Evolutionary conservation across 495 filamentous ascomycete genomes (phyloP), one percentile per base, ranked within the genome.

Genomic region (Penicillium dipodomyicola): DNA sequence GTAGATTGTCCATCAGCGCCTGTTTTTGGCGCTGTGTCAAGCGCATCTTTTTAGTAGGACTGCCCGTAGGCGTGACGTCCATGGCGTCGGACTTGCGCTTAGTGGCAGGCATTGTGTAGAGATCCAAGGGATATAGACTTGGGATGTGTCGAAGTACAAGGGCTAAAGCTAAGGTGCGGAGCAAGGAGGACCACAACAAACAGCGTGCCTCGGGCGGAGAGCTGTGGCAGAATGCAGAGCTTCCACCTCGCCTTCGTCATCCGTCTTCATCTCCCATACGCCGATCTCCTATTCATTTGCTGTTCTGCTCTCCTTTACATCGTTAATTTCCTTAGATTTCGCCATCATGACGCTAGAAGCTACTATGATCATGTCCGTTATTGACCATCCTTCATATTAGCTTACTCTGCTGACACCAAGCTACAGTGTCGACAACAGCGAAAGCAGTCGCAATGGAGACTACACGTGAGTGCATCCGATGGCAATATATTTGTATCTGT

Each of bases 371-470:
- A 79, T 89, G 85, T 87, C 67, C 54, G 84, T 75, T 56, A 42
- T 62, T 58, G 33, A 42, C 42, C 12, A 48, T 49, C 37, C 47
- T 20, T 54, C 40, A 66, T 57, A 56, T 66, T 58, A 14, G 27
- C 42, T 49, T 46, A 27, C 25, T 45, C 54, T 65, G 56, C 75
- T 67, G 57, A 71, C 64, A 27, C 52, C 47, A 56, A 56, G 52
- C 48, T 54, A 48, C 65, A 90, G 87, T 72, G 90, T 97, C 64
- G 94, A 99, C 81, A 99, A 97, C 77, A 95, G 90, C 80, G 94
- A 99, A 79, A 91, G 87, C 76, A 95, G 90, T 78, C 84, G 94
- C 65, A 97, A 99, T 73, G 94, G 94, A 64, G 94, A 99, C 67
- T 99, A 99, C 58, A 73, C 69, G 75, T 78, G 68, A 73, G 74